These are phyloP conservation scores for Periconia sp. DNA, from an alignment of 2,329 filamentous ascomycete genomes.

Conservation along the genomic window DNA sequence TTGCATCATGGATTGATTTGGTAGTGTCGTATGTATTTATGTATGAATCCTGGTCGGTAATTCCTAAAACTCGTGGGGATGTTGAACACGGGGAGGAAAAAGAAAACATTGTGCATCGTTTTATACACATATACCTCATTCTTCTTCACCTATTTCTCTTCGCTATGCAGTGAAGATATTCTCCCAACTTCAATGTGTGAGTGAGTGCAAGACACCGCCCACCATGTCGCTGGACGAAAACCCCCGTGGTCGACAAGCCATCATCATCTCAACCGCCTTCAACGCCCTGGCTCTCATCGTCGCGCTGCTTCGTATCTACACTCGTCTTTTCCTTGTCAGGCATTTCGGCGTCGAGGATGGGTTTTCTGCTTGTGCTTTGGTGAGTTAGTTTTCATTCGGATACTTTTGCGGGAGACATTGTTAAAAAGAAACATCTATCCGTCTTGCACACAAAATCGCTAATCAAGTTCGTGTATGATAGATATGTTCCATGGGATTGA, in stretches of 20 bases:
- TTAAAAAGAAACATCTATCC: background rate
- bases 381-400: slow-evolving; percentile 10
- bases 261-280: slow-evolving; percentile 26
- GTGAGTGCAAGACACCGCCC: background rate
- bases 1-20: too few relatives aligned
- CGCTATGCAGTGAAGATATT: too few relatives aligned
- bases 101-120: too few relatives aligned
- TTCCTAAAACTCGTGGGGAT: too few relatives aligned
- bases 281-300: slow-evolving; percentile 24
- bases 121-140: too few relatives aligned
- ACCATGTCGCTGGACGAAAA: slow-evolving; percentile 11
- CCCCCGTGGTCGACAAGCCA: slow-evolving; percentile 24
- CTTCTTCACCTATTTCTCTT: too few relatives aligned
- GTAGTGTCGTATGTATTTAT: too few relatives aligned
- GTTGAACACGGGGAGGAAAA: too few relatives aligned
- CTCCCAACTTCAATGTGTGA: background rate
- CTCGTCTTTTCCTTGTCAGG: slow-evolving; percentile 32
- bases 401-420: too few relatives aligned
- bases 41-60: too few relatives aligned
- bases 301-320: slow-evolving; percentile 31
- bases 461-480: slow-evolving; percentile 4
- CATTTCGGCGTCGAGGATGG: slow-evolving; percentile 32
- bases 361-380: slow-evolving; percentile 28
- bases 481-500: slow-evolving; percentile 31
- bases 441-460: background rate